phyloP scores from a whole-genome alignment of 441 rosid genomes.

The Populus trichocarpa region DNA sequence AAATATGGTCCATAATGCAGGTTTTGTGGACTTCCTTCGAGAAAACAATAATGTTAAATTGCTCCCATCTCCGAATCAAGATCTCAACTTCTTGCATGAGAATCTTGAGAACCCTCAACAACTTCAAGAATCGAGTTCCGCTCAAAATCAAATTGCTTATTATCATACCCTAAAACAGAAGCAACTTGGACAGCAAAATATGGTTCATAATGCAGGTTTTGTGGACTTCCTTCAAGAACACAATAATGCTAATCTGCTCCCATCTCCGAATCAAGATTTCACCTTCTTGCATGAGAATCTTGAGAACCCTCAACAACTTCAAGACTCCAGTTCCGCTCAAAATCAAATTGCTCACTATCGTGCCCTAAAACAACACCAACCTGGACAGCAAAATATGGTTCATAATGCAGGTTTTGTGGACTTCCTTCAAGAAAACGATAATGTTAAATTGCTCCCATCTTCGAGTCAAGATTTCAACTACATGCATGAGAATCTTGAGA shows the following conservation, averaged over 20 bases:
- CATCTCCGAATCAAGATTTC: background rate
- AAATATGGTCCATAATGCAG: background rate
- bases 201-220: background rate
- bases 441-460: background rate
- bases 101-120: background rate
- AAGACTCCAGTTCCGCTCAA: background rate
- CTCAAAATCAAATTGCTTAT: conserved; percentile 23
- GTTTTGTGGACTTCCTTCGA: background rate
- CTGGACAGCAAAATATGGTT: background rate
- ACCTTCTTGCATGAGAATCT: background rate
- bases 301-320: background rate
- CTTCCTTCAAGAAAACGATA: background rate
- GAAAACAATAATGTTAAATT: background rate
- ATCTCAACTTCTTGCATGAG: background rate
- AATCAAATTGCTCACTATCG: conserved; percentile 22
- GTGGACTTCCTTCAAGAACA: background rate
- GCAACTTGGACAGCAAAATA: background rate
- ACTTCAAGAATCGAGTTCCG: background rate
- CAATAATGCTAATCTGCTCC: background rate
- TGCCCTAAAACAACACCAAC: background rate
- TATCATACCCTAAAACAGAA: background rate
- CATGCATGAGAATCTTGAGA: background rate
- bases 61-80: background rate
- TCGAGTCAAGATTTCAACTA: background rate
- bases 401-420: background rate